Evolutionary conservation across 441 rosid genomes (phyloP).

Genomic region (Adansonia gregorii): DNA sequence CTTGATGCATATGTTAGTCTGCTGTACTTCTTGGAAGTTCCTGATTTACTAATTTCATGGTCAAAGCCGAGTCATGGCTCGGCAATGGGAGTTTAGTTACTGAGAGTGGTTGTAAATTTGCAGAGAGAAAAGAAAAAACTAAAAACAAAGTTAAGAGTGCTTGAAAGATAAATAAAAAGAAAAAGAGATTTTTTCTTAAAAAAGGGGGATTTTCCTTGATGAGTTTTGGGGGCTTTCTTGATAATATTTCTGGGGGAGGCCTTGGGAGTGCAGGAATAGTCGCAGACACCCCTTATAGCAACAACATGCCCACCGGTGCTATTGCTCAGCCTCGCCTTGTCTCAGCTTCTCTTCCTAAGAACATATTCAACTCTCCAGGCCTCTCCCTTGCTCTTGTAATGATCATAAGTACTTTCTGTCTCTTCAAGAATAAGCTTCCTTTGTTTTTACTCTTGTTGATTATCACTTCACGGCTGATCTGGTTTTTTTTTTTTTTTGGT

Average conservation of each 20-base stretch:
- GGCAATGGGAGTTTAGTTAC: neutral
- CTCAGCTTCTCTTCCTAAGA: constrained; percentile 55
- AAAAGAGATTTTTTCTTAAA: neutral
- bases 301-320: constrained; percentile 67
- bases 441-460: neutral
- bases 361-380: constrained; percentile 64
- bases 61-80: too few species aligned
- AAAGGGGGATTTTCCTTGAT: constrained; percentile 44
- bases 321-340: constrained; percentile 68
- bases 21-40: too few species aligned
- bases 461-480: neutral
- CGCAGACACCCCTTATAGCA: constrained; percentile 61
- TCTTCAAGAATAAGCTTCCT: neutral
- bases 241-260: constrained; percentile 53
- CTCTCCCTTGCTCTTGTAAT: constrained; percentile 85
- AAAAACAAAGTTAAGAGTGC: neutral
- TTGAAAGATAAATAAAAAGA: neutral
- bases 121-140: constrained; percentile 20
- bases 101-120: neutral
- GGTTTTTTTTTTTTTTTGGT: constrained; percentile 2
- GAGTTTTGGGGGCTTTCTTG: constrained; percentile 96
- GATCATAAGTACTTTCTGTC: neutral
- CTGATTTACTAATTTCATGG: too few species aligned
- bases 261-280: constrained; percentile 59
- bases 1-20: neutral